Evolutionary conservation across 2,329 filamentous ascomycete genomes (phyloP).

Genomic region (Xylaria hypoxylon): DNA sequence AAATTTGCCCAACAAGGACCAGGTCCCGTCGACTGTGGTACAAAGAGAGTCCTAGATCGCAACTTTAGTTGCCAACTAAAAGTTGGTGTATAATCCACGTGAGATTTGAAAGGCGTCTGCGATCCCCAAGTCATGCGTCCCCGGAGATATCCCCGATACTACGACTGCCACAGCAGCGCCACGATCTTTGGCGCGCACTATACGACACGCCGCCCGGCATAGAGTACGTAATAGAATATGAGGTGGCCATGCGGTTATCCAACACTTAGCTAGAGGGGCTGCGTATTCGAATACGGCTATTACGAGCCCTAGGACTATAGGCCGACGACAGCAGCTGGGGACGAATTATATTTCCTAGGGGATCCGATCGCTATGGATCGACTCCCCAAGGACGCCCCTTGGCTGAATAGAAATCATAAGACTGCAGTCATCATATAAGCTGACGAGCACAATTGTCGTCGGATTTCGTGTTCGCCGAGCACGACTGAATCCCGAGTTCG

Average conservation of each 20-base stretch:
- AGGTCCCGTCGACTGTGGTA: neutral
- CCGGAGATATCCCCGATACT: constrained; percentile 6
- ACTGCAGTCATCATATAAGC: constrained; percentile 25
- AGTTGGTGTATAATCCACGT: constrained; percentile 8
- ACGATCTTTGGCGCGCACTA: constrained; percentile 15
- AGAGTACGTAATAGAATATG: constrained; percentile 28
- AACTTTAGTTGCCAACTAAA: constrained; percentile 1
- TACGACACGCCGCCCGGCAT: constrained; percentile 15
- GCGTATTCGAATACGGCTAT: constrained; percentile 10
- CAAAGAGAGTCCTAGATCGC: neutral
- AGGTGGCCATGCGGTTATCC: constrained; percentile 12
- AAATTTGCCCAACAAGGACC: constrained; percentile 9
- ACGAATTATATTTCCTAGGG: constrained; percentile 2
- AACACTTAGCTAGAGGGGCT: constrained; percentile 15
- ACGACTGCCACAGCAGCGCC: constrained; percentile 2
- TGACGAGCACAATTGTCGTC: constrained; percentile 5
- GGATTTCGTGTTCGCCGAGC: neutral
- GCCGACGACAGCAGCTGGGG: neutral
- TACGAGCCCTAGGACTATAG: neutral
- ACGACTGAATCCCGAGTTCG: neutral
- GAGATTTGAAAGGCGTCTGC: constrained; percentile 16
- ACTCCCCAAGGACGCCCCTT: neutral
- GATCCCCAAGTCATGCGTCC: constrained; percentile 1
- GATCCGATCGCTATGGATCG: neutral
- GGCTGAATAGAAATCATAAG: constrained; percentile 9